phyloP scores from a whole-genome alignment of 2,329 filamentous ascomycete species.

The Aspergillus clavatus region DNA sequence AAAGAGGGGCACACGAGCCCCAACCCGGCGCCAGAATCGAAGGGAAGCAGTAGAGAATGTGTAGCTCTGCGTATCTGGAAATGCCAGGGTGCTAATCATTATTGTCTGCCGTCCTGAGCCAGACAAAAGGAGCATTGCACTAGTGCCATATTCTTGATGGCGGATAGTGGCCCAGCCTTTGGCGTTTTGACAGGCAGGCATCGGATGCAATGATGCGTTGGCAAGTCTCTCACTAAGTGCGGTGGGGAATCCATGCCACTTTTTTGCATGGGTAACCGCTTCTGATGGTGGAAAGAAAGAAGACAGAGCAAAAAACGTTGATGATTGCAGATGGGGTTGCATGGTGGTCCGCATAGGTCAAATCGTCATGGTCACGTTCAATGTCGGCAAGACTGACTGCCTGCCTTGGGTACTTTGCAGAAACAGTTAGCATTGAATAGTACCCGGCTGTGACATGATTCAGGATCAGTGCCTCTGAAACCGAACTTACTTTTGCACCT shows the following conservation, averaged over 20 bases:
- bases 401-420: background rate
- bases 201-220: slow-evolving; percentile 74
- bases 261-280: slow-evolving; percentile 22
- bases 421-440: background rate
- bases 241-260: slow-evolving; percentile 47
- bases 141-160: slow-evolving; percentile 9
- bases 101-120: slow-evolving; percentile 9
- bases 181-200: slow-evolving; percentile 32
- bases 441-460: background rate
- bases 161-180: slow-evolving; percentile 16
- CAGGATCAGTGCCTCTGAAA: background rate
- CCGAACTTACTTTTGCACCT: slow-evolving; percentile 2
- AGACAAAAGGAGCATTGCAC: background rate
- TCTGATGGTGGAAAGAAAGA: slow-evolving; percentile 2
- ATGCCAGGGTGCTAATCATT: background rate
- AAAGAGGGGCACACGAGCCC: background rate
- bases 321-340: slow-evolving; percentile 11
- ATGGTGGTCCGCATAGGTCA: slow-evolving; percentile 6
- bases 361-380: background rate
- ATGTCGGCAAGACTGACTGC: background rate
- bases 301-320: slow-evolving; percentile 11
- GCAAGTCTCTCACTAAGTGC: slow-evolving; percentile 43
- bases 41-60: background rate
- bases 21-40: background rate
- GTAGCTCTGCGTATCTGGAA: background rate